Conservation (phyloP, 2,329 filamentous ascomycete genomes). For the Tolypocladium album region DNA sequence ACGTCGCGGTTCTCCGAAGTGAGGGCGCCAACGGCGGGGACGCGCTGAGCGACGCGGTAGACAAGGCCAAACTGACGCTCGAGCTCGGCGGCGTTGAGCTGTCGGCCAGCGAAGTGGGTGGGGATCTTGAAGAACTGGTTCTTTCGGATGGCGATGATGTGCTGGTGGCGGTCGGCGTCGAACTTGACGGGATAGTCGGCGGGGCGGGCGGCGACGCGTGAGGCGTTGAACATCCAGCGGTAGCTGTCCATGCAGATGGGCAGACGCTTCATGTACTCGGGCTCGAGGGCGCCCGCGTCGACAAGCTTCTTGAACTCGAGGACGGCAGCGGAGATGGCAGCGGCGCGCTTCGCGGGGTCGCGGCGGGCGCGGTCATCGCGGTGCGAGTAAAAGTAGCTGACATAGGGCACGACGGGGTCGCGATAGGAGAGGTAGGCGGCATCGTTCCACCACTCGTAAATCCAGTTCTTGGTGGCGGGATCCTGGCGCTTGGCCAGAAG, state of each 20-base stretch:
- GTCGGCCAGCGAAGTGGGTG: constrained; percentile 70
- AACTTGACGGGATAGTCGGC: constrained; percentile 80
- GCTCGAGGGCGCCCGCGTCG: constrained; percentile 72
- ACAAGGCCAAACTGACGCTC: constrained; percentile 81
- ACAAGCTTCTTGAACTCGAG: constrained; percentile 95
- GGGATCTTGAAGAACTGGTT: constrained; percentile 95
- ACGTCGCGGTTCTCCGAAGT: constrained; percentile 90
- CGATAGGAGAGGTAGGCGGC: constrained; percentile 86
- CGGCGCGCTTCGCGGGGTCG: constrained; percentile 84
- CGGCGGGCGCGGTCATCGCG: constrained; percentile 82
- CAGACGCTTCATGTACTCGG: constrained; percentile 97
- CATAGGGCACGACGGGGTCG: constrained; percentile 93
- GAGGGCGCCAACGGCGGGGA: constrained; percentile 68
- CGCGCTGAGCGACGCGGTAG: constrained; percentile 63
- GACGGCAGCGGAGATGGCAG: constrained; percentile 73
- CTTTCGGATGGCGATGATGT: constrained; percentile 85
- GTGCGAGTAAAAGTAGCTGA: constrained; percentile 99
- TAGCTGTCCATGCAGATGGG: constrained; percentile 98
- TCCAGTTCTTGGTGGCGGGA: constrained; percentile 81
- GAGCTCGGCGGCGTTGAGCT: constrained; percentile 80
- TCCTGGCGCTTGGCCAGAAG: constrained; percentile 70
- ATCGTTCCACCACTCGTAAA: constrained; percentile 98
- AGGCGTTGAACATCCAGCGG: constrained; percentile 97
- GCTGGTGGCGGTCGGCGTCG: constrained; percentile 61
- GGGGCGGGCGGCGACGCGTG: constrained; percentile 71